Conservation (phyloP, 2,329 filamentous ascomycete species). For the Colletotrichum theobromicola region DNA sequence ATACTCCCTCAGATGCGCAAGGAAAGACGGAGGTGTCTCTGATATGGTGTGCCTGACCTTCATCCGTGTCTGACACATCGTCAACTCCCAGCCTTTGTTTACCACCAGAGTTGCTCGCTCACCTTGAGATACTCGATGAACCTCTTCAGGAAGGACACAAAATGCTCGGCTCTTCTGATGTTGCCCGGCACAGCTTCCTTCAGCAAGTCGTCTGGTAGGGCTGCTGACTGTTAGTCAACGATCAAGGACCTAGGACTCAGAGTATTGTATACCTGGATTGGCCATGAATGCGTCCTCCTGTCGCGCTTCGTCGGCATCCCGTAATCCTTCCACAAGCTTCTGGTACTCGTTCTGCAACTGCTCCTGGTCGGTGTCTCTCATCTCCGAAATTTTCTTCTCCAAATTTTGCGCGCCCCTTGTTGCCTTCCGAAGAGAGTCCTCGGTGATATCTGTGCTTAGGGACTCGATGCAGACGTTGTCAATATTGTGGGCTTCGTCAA, state of each 20-base stretch:
- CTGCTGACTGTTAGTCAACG: constrained; percentile 41
- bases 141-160: constrained; percentile 90
- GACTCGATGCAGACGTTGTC: constrained; percentile 99
- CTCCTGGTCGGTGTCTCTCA: constrained; percentile 94
- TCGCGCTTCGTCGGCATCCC: constrained; percentile 85
- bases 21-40: constrained; percentile 92
- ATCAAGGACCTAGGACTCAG: neutral
- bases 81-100: neutral
- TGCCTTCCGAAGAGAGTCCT: constrained; percentile 91
- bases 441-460: constrained; percentile 93
- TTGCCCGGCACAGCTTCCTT: constrained; percentile 97
- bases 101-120: neutral
- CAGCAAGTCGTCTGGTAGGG: constrained; percentile 88
- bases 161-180: constrained; percentile 94
- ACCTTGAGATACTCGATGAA: constrained; percentile 97
- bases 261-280: constrained; percentile 68
- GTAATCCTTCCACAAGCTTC: constrained; percentile 90
- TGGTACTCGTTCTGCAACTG: constrained; percentile 95
- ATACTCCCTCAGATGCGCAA: constrained; percentile 90
- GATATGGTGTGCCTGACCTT: constrained; percentile 97
- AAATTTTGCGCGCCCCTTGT: constrained; percentile 89
- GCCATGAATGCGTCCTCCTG: constrained; percentile 97
- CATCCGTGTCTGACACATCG: constrained; percentile 77
- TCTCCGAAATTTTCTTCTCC: constrained; percentile 88
- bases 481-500: constrained; percentile 98